These are phyloP conservation scores for Penicillium sp. DNA, from an alignment of 2,329 filamentous ascomycete species.

Conservation along the genomic window DNA sequence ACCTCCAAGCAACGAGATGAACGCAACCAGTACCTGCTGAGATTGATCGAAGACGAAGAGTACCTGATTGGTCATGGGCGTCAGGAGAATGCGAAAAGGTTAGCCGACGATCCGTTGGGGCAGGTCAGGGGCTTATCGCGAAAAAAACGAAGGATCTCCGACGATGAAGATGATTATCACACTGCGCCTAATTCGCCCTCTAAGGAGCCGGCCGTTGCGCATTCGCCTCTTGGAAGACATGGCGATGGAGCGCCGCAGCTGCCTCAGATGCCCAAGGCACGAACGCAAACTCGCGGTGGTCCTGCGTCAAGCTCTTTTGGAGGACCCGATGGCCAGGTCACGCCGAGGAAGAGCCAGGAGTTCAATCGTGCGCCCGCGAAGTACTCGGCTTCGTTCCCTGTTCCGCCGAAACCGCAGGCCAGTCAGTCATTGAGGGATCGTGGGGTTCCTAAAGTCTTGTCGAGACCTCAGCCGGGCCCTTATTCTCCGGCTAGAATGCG, in stretches of 20 bases:
- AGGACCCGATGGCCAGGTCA: neutral
- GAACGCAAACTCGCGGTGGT: neutral
- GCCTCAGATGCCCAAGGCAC: neutral
- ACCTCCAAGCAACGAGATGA: constrained; percentile 23
- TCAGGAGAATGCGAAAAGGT: constrained; percentile 6
- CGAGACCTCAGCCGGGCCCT: neutral
- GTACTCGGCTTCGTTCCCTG: neutral
- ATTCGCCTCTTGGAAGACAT: neutral
- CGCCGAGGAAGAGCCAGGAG: neutral
- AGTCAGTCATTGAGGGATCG: neutral
- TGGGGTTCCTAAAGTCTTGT: neutral
- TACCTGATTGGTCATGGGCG: constrained; percentile 28
- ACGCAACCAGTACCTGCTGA: constrained; percentile 30
- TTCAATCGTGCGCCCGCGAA: neutral
- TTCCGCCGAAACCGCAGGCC: neutral
- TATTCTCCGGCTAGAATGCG: neutral
- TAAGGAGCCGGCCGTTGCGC: constrained; percentile 8
- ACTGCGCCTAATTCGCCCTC: constrained; percentile 35
- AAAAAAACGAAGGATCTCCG: constrained; percentile 8
- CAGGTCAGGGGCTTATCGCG: constrained; percentile 4
- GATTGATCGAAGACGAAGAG: constrained; percentile 35
- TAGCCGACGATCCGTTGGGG: constrained; percentile 8
- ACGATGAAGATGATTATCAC: constrained; percentile 26
- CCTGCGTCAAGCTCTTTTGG: neutral
- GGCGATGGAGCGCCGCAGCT: neutral